Base-by-base conservation (phyloP, 345 rosid species). In the Toxicodendron radicans region DNA sequence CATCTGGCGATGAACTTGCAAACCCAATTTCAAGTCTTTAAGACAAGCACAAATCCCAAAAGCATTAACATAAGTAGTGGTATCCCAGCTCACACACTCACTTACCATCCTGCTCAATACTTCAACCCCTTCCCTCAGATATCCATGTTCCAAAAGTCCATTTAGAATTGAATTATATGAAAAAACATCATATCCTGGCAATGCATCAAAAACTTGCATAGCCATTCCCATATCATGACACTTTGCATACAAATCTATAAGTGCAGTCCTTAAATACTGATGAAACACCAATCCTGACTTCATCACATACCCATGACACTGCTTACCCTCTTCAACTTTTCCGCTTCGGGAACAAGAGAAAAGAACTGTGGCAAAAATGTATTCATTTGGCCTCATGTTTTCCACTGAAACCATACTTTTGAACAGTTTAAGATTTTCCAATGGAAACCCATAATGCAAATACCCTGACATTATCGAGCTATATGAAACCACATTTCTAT, bases 401-500 rank as follows among this genome's bases (percentile, higher is more conserved):
- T 75, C 83, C 74, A 54, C 68, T 53, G 68, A 81, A 79, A 76
- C 14, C 91, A 94, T 86, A 72, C 73, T 64, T 80, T 84, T 88
- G 49, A 92, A 85, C 71, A 94, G 63, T 4, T 73, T 75, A 24
- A 92, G 71, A 20, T 87, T 97, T 75, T 94, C 83, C 45, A 63
- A 53, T 3, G 81, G 65, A 73, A 73, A 54, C 66, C 91, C 93
- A 51, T 53, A 66, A 66, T 83, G 90, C 58, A 88, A 79, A 76
- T 90, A 90, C 72, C 97, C 94, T 0, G 79, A 69, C 98, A 94
- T 94, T 74, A 94, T 63, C 12, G 98, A 70, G 64, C 86, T 64
- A 86, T 90, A 94, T 76, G 98, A 90, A 48, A 92, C 91, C 43
- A 82, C 90, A 51, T 86, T 89, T 62, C 93, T 85, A 0, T 76